Percentiles rank a stretch among this genome's conserved stretches.
Conservation (phyloP, 257 asterid genomes). For the Petunia secreta region DNA sequence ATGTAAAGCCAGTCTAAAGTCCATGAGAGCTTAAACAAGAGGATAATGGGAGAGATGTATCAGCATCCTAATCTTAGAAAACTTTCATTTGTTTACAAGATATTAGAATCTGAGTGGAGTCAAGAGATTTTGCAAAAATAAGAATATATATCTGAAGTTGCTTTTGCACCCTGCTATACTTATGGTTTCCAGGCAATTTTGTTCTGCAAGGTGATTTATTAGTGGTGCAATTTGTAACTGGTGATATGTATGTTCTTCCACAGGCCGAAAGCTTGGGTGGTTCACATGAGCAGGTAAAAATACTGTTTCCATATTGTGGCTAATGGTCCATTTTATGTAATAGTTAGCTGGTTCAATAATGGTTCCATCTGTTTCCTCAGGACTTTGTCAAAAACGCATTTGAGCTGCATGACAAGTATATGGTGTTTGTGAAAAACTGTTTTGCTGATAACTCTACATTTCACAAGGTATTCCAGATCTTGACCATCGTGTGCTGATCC, state of each 20-base stretch:
- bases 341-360: conserved; percentile 12
- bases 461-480: conserved; percentile 46
- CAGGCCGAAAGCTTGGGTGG: conserved; percentile 47
- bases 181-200: conserved; percentile 1
- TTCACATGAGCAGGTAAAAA: conserved; percentile 48
- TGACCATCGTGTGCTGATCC: background rate
- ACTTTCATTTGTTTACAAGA: background rate
- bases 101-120: background rate
- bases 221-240: background rate
- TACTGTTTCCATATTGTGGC: background rate
- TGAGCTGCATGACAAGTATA: conserved; percentile 54
- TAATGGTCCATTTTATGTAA: conserved; percentile 5
- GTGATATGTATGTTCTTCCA: conserved; percentile 28
- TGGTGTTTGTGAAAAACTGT: conserved; percentile 43
- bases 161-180: background rate
- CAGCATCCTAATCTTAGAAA: background rate
- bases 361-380: conserved; percentile 30
- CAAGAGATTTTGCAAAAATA: background rate
- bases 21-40: background rate
- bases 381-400: conserved; percentile 45
- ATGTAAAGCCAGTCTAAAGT: background rate
- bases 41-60: background rate
- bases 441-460: conserved; percentile 43
- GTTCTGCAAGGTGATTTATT: background rate
- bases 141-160: background rate